Conservation (phyloP, 2,329 filamentous ascomycete genomes). For the Diaporthe australafricana region DNA sequence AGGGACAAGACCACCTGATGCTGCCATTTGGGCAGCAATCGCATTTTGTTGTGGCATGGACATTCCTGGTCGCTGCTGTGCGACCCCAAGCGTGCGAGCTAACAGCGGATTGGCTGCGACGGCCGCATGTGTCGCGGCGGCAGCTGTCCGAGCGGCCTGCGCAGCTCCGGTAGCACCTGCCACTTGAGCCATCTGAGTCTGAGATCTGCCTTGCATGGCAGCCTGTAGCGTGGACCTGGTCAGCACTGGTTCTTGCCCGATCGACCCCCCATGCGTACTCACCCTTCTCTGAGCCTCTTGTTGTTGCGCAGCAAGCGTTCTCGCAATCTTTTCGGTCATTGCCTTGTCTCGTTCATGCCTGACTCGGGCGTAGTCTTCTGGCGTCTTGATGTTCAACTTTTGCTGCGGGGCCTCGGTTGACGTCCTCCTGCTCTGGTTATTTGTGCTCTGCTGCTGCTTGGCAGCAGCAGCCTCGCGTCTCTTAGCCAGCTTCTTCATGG, state of each 20-base stretch:
- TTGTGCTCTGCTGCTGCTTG: conserved; percentile 86
- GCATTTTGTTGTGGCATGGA: conserved; percentile 60
- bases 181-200: conserved; percentile 58
- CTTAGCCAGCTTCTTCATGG: conserved; percentile 94
- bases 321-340: conserved; percentile 69
- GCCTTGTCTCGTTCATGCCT: conserved; percentile 87
- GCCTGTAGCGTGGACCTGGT: conserved; percentile 32
- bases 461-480: conserved; percentile 88
- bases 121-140: conserved; percentile 41
- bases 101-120: conserved; percentile 44
- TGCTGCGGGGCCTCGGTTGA: conserved; percentile 72
- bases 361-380: conserved; percentile 89
- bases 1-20: conserved; percentile 59
- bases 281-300: conserved; percentile 71
- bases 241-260: conserved; percentile 46
- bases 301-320: conserved; percentile 59
- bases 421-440: conserved; percentile 84
- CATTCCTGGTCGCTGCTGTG: conserved; percentile 63
- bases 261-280: conserved; percentile 50
- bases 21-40: conserved; percentile 61
- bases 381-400: conserved; percentile 74
- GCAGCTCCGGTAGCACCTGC: conserved; percentile 54
- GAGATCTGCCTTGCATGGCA: conserved; percentile 59
- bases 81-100: conserved; percentile 57
- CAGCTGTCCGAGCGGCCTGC: conserved; percentile 50